These are phyloP conservation scores for Ustilaginoidea virens DNA, from an alignment of 2,329 filamentous ascomycete species.

Conservation along the genomic window DNA sequence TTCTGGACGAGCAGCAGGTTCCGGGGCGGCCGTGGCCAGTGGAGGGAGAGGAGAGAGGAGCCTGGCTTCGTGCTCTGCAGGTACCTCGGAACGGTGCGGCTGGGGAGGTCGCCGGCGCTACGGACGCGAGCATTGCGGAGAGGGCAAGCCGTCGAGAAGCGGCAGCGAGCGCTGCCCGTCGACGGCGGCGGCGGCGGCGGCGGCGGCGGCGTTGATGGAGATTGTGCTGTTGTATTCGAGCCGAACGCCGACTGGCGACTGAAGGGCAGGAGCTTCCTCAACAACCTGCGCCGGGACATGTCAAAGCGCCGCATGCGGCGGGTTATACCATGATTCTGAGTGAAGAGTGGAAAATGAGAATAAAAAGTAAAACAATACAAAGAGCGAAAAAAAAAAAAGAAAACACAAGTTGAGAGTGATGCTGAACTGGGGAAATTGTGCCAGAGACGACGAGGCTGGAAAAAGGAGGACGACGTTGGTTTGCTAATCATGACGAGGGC, in stretches of 20 bases:
- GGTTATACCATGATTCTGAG: neutral
- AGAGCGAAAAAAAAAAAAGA: too few relatives aligned
- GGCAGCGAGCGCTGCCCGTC: constrained; percentile 11
- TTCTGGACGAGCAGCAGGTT: constrained; percentile 45
- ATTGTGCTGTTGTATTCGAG: neutral
- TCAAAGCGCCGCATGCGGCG: constrained; percentile 1
- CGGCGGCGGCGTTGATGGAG: neutral
- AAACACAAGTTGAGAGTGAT: too few relatives aligned
- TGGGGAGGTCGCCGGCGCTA: constrained; percentile 18
- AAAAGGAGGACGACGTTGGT: too few relatives aligned
- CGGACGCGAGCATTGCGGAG: constrained; percentile 18
- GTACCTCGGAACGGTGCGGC: constrained; percentile 19
- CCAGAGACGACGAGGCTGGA: too few relatives aligned
- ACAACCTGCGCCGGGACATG: constrained; percentile 9
- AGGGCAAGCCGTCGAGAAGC: constrained; percentile 32
- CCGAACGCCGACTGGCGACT: neutral
- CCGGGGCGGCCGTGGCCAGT: constrained; percentile 36
- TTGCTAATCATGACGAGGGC: too few relatives aligned
- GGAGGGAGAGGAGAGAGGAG: constrained; percentile 38
- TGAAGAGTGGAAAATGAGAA: too few relatives aligned
- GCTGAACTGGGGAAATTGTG: too few relatives aligned
- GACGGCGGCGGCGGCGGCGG: neutral
- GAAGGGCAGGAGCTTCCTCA: constrained; percentile 2
- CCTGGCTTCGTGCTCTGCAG: constrained; percentile 26
- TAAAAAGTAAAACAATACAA: too few relatives aligned